Evolutionary conservation across 345 rosid genomes (phyloP).

Genomic region (Mallotus nudiflorus): DNA sequence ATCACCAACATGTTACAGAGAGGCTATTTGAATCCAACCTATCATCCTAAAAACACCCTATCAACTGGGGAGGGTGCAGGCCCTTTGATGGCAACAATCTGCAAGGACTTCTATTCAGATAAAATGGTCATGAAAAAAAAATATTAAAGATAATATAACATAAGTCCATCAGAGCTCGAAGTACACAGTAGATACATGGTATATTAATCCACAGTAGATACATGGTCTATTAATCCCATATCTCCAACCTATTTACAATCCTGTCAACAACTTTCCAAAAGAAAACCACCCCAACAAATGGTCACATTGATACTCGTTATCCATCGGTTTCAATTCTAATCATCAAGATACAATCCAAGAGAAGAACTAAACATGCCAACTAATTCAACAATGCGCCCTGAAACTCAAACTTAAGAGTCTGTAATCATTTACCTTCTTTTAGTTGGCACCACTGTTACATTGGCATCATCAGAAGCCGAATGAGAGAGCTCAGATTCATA

Average conservation of each 20-base stretch:
- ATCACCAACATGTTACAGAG: not conserved
- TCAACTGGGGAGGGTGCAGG: not conserved
- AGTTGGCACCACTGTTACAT: constrained; percentile 8
- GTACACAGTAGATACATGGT: not conserved
- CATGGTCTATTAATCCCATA: not conserved
- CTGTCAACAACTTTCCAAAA: not conserved
- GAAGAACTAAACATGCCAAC: not conserved
- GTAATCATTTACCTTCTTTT: constrained; percentile 5
- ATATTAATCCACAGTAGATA: not conserved
- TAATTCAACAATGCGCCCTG: not conserved
- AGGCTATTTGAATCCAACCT: not conserved
- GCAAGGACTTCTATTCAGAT: not conserved
- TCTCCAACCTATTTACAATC: not conserved
- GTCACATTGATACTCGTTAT: not conserved
- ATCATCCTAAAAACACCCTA: not conserved
- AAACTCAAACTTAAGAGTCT: not conserved
- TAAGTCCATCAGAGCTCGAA: too few relatives aligned
- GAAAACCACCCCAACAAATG: not conserved
- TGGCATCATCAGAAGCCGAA: constrained; percentile 1
- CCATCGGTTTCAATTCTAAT: not conserved
- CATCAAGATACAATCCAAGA: not conserved
- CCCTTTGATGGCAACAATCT: not conserved
- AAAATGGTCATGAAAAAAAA: not conserved
- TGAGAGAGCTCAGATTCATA: constrained; percentile 3
- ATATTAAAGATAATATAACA: not conserved